Evolutionary conservation across 306 rosid species (phyloP), one percentile per base, ranked within the genome.

Genomic region (Prunus davidiana): DNA sequence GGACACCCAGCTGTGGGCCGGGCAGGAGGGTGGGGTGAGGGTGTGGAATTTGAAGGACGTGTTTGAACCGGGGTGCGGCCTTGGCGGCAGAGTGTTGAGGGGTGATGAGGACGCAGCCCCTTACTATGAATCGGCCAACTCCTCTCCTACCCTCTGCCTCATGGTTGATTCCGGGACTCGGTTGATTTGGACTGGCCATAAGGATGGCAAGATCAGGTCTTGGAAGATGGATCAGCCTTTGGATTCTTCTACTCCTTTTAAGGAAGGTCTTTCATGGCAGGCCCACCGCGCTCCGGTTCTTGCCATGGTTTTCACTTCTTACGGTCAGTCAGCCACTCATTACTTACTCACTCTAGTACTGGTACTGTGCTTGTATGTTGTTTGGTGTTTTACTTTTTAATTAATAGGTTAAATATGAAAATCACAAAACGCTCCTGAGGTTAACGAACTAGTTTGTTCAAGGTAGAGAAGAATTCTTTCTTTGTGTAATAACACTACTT

Each of bases 181-280:
- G 76, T 54, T 92, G 86, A 68, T 92, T 1, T 96, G 98, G 99
- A 89, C 84, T 49, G 99, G 99, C 25, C 99, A 96, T 51, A 96
- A 89, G 85, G 99, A 96, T 81, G 99, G 99, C 25, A 96, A 92
- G 91, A 87, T 96, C 52, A 85, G 97, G 76, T 91, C 98, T 3
- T 92, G 99, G 99, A 89, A 81, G 84, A 85, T 84, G 90, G 97
- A 92, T 76, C 96, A 89, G 82, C 76, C 87, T 27, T 79, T 84
- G 74, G 84, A 82, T 75, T 79, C 74, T 45, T 43, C 80, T 50
- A 77, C 88, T 46, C 93, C 98, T 24, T 96, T 96, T 63, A 96
- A 89, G 90, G 99, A 96, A 81, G 99, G 97, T 49, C 98, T 96
- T 77, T 93, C 99, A 4, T 96, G 99, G 99, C 99, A 87, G 81